Evolutionary conservation across 2,329 filamentous ascomycete genomes (phyloP), one percentile per base, ranked within the genome.

Genomic region (Zymoseptoria ardabiliae): DNA sequence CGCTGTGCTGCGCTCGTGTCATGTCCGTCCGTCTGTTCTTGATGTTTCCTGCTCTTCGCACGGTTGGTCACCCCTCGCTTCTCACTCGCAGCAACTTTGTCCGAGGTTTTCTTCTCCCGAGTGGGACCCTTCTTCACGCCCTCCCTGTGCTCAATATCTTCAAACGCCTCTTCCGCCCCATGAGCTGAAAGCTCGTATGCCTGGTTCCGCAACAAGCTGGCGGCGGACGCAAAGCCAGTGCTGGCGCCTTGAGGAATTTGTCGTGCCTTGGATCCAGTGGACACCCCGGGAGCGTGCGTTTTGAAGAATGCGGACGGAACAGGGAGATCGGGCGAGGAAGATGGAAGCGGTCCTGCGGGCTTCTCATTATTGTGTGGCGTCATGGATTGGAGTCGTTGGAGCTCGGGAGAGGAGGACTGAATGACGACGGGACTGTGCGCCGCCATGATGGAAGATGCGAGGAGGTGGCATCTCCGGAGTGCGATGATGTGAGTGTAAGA

Each of bases 401-500:
- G 41, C 50, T 51, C 52, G 28, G 63, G 59, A 20, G 67, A 66
- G 30, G 67, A 67, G 25, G 66, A 68, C 51, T 63, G 49, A 21
- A 69, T 62, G 21, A 65, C 60, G 49, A 68, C 63, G 17, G 67
- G 66, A 51, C 61, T 66, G 25, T 45, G 58, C 48, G 57, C 59
- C 25, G 65, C 57, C 65, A 67, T 67, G 55, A n/a, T 64, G 41
- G 52, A 23, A 21, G 41, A 49, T 28, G 55, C 11, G 19, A 19
- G 25, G 53, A 53, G 53, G 25, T 28, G 45, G 54, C 64, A 66
- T 67, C 50, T 60, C 58, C 54, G 52, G 48, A 19, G 13, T 17
- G 35, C 13, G 35, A n/a, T n/a, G 17, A 4, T 45, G 13, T n/a
- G 35, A n/a, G 35, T 45, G 13, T n/a, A 13, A n/a, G 35, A 45